Evolutionary conservation across 1,284 basidiomycete genomes (phyloP).

Genomic region (Irpex lacteus): DNA sequence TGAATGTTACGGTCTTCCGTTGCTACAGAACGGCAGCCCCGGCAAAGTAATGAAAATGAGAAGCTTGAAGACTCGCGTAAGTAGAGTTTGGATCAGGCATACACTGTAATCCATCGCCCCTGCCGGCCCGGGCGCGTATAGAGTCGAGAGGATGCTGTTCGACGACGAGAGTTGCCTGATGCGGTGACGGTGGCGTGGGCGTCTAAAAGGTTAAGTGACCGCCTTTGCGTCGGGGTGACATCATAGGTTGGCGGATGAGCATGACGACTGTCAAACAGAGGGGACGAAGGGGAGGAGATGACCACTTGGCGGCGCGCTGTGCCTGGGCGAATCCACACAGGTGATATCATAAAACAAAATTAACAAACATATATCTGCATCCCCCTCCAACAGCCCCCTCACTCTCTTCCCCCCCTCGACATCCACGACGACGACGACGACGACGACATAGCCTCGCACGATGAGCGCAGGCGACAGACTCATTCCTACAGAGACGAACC

Average conservation of each 20-base stretch:
- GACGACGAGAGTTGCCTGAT: background rate
- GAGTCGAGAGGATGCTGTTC: background rate
- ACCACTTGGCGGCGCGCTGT: background rate
- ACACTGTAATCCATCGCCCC: background rate
- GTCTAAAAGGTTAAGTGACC: background rate
- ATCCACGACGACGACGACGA: constrained; percentile 1
- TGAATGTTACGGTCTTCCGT: no score
- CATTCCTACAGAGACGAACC: constrained; percentile 14
- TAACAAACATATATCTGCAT: background rate
- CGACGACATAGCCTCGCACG: background rate
- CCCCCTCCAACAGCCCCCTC: background rate
- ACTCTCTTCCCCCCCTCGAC: background rate
- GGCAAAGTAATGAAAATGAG: no score
- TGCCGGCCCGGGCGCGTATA: background rate
- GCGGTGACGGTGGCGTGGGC: background rate
- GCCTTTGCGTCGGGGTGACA: background rate
- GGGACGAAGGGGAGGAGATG: background rate
- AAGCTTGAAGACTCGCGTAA: no score
- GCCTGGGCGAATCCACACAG: background rate
- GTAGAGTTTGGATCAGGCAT: background rate
- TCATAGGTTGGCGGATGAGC: background rate
- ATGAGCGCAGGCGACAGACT: constrained; percentile 7
- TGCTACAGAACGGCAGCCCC: no score
- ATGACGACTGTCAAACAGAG: background rate
- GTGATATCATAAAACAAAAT: background rate